Evolutionary conservation across 164 flowering plant genomes (phyloP).

Genomic region (Tetracentron sinense): DNA sequence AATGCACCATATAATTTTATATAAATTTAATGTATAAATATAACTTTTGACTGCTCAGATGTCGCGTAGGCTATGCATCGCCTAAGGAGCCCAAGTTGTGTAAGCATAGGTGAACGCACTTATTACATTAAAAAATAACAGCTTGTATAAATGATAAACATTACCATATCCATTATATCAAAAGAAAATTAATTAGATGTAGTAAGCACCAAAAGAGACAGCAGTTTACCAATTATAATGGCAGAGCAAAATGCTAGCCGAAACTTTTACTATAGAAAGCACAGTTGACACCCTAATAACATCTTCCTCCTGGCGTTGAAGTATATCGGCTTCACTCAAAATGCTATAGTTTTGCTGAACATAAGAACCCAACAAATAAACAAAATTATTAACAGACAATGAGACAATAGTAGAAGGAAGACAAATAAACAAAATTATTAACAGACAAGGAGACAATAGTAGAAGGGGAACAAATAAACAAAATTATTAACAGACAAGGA

Average conservation of each 20-base stretch:
- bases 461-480: no score
- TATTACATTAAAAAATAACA: background rate
- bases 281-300: conserved; percentile 41
- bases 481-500: no score
- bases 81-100: no score
- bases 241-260: conserved; percentile 49
- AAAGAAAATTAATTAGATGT: background rate
- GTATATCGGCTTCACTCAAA: conserved; percentile 45
- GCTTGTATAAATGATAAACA: background rate
- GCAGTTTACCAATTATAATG: conserved; percentile 57
- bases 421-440: no score
- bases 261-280: conserved; percentile 42
- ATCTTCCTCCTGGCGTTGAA: conserved; percentile 42
- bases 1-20: no score
- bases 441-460: no score
- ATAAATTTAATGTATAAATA: no score
- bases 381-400: no score
- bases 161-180: background rate
- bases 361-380: background rate
- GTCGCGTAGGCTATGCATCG: no score
- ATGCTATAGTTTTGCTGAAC: conserved; percentile 39
- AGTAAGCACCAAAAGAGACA: background rate
- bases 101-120: no score
- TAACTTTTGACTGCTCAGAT: no score
- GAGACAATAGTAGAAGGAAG: no score